Evolutionary conservation across 306 rosid genomes (phyloP).

Genomic region (Lathyrus sativus): DNA sequence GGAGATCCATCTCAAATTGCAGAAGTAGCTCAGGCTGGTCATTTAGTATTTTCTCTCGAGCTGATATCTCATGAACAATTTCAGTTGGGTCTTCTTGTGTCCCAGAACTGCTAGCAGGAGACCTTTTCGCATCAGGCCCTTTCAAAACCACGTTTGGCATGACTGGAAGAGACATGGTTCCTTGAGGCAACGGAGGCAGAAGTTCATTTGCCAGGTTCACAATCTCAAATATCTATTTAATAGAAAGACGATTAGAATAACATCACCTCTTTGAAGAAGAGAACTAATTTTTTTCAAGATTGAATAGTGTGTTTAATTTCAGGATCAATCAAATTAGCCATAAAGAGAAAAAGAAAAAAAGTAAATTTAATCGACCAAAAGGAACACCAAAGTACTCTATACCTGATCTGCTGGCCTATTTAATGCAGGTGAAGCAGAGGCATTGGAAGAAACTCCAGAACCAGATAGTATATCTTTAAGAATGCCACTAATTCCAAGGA

Average conservation of each 20-base stretch:
- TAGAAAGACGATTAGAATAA: slow-evolving; percentile 16
- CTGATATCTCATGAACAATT: slow-evolving; percentile 66
- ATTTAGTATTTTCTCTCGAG: slow-evolving; percentile 90
- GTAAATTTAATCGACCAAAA: background rate
- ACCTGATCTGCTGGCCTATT: slow-evolving; percentile 97
- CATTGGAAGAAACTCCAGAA: slow-evolving; percentile 72
- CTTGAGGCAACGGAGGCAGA: slow-evolving; percentile 94
- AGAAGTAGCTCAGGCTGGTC: slow-evolving; percentile 90
- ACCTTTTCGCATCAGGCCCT: slow-evolving; percentile 67
- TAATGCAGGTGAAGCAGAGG: slow-evolving; percentile 88
- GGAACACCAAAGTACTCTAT: slow-evolving; percentile 7
- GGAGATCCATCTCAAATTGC: slow-evolving; percentile 94
- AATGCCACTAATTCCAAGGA: slow-evolving; percentile 90
- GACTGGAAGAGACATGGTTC: slow-evolving; percentile 78
- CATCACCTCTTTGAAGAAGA: background rate
- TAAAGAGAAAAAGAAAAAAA: background rate
- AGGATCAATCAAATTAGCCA: background rate
- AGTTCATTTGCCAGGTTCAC: slow-evolving; percentile 97
- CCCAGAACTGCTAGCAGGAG: slow-evolving; percentile 69
- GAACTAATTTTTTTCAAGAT: background rate
- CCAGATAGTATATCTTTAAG: slow-evolving; percentile 89
- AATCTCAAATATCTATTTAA: slow-evolving; percentile 83
- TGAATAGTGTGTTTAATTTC: slow-evolving; percentile 1
- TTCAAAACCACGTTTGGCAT: slow-evolving; percentile 62
- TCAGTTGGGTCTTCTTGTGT: slow-evolving; percentile 80